A percentile compares a stretch with the other conserved stretches of the same genome.
Evolutionary conservation across 768 basidiomycete genomes (phyloP).

Genomic region (Calocybe indica): DNA sequence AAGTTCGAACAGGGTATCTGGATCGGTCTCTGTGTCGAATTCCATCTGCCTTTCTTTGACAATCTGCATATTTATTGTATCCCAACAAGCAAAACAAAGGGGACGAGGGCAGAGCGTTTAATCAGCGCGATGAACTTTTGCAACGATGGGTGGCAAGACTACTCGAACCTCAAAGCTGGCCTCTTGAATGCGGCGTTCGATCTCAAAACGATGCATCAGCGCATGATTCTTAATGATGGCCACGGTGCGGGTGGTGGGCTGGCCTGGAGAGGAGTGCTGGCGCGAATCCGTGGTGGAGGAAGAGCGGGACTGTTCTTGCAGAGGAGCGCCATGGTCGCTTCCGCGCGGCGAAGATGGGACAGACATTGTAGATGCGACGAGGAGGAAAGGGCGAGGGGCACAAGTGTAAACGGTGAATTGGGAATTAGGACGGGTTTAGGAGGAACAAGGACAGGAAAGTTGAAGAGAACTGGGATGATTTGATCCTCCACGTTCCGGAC

Average conservation of each 20-base stretch:
- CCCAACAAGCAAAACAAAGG: slow-evolving; percentile 1
- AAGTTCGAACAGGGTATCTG: slow-evolving; percentile 70
- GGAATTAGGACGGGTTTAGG: neutral
- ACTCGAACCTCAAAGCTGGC: slow-evolving; percentile 73
- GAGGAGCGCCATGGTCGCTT: slow-evolving; percentile 15
- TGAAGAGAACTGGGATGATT: neutral
- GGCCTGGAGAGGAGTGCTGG: slow-evolving; percentile 8
- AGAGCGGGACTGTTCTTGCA: slow-evolving; percentile 11
- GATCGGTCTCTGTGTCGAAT: slow-evolving; percentile 79
- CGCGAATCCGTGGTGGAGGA: slow-evolving; percentile 6
- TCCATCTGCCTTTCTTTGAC: slow-evolving; percentile 88
- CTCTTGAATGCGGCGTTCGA: slow-evolving; percentile 73
- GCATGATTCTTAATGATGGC: slow-evolving; percentile 85
- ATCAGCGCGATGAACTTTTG: slow-evolving; percentile 5
- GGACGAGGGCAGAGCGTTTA: slow-evolving; percentile 8
- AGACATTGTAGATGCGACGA: slow-evolving; percentile 8
- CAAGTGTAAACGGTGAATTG: neutral
- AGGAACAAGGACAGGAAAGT: slow-evolving; percentile 1
- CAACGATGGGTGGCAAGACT: slow-evolving; percentile 3
- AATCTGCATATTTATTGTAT: slow-evolving; percentile 38
- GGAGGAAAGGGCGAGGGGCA: neutral
- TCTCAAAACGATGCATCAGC: slow-evolving; percentile 66
- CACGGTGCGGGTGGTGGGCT: slow-evolving; percentile 54
- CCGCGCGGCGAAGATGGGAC: slow-evolving; percentile 13
- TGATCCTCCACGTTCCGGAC: slow-evolving; percentile 6